Evolutionary conservation across 805 yeast species (phyloP), one percentile per base, ranked within the genome.

Genomic region (Grigorovia yakushimaensis): DNA sequence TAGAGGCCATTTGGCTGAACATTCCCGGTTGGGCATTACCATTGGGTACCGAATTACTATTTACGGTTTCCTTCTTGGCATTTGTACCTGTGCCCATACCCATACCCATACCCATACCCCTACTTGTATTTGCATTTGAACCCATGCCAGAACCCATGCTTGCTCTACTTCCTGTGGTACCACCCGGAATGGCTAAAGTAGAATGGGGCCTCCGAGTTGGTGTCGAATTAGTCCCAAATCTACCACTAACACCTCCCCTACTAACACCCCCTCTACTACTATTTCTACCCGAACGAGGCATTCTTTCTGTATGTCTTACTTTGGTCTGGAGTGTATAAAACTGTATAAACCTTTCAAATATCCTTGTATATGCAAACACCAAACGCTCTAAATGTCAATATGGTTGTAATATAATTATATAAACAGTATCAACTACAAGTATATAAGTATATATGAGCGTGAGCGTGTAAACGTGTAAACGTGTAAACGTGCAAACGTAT

Each of bases 1-100:
- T 93, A 43, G 95, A 76, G 38, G 98, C 98, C 98, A 93, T 93
- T 72, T 93, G 95, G 50, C 91, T 85, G 61, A 91, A 89, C 65
- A 91, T 60, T 60, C 98, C 97, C 43, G 97, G 97, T 59, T 75
- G 78, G 7, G 17, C n/a, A 30, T 15, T 13, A 30, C 36, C 15
- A 15, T 62, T 73, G 82, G 46, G n/a, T n/a, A n/a, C n/a, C n/a
- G n/a, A n/a, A n/a, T n/a, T n/a, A n/a, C n/a, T n/a, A n/a, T n/a
- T n/a, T n/a, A n/a, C n/a, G n/a, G n/a, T n/a, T n/a, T n/a, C n/a
- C n/a, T n/a, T n/a, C n/a, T n/a, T n/a, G n/a, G n/a, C n/a, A n/a
- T n/a, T n/a, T n/a, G n/a, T n/a, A n/a, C n/a, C n/a, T n/a, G n/a
- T n/a, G n/a, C n/a, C n/a, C n/a, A n/a, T n/a, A n/a, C n/a, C n/a